Percentiles rank a stretch among this genome's conserved stretches.
These are phyloP conservation scores for Saraca asoca DNA, from an alignment of 331 rosid species.

Conservation along the genomic window DNA sequence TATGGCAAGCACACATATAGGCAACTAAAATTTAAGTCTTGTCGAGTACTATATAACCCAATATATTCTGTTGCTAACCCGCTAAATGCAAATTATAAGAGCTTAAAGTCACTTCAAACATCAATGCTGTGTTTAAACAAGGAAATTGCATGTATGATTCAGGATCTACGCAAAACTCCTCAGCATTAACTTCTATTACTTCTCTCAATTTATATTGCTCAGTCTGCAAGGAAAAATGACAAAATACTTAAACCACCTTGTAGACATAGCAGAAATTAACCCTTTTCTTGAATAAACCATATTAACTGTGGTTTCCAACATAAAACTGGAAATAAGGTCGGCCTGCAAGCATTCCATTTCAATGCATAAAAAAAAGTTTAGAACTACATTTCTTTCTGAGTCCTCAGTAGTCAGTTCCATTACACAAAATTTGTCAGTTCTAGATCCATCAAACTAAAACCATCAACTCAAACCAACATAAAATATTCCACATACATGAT, in stretches of 20 bases:
- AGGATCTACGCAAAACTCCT: background rate
- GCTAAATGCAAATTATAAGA: no score
- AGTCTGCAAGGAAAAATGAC: background rate
- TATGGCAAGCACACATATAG: no score
- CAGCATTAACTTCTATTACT: background rate
- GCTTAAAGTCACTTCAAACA: no score
- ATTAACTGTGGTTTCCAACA: background rate
- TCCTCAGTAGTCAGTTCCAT: background rate
- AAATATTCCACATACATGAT: slow-evolving; percentile 19
- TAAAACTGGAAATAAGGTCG: background rate
- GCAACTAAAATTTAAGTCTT: no score
- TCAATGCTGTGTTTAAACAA: slow-evolving; percentile 10
- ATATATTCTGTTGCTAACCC: no score
- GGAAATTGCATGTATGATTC: slow-evolving; percentile 5
- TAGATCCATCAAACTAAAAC: background rate
- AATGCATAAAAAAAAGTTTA: background rate
- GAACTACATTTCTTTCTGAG: slow-evolving; percentile 1
- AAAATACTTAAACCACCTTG: background rate
- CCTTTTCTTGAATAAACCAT: background rate
- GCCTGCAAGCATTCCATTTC: slow-evolving; percentile 1
- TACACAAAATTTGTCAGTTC: no score
- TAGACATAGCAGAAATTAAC: background rate
- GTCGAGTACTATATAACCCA: no score
- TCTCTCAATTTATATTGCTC: slow-evolving; percentile 1
- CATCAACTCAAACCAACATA: background rate